Evolutionary conservation across 352 stramenopile species (phyloP).

Genomic region (Phytophthora ramorum): DNA sequence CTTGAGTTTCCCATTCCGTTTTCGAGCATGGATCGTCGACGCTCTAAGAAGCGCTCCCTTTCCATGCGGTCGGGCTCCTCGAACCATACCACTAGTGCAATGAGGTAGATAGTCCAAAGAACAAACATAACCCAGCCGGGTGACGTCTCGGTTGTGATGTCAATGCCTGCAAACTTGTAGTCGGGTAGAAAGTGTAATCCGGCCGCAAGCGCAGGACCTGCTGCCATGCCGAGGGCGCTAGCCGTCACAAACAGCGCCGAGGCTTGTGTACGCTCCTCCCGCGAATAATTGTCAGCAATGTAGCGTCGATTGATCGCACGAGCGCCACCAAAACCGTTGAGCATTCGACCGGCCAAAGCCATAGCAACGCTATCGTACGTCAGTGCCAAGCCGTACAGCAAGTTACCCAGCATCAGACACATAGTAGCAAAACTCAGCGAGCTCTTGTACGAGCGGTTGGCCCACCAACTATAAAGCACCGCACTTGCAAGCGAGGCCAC

Average conservation of each 20-base stretch:
- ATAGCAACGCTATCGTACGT: slow-evolving; percentile 86
- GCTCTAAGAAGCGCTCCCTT: slow-evolving; percentile 54
- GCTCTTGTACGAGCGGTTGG: slow-evolving; percentile 89
- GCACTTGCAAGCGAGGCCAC: slow-evolving; percentile 94
- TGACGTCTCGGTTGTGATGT: slow-evolving; percentile 89
- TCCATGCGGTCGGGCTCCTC: slow-evolving; percentile 68
- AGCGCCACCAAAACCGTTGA: slow-evolving; percentile 94
- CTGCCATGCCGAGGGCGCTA: slow-evolving; percentile 92
- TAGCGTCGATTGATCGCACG: slow-evolving; percentile 93
- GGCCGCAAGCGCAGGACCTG: slow-evolving; percentile 84
- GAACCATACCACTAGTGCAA: slow-evolving; percentile 65
- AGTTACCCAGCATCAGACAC: slow-evolving; percentile 87
- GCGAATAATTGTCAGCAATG: slow-evolving; percentile 88
- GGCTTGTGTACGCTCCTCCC: slow-evolving; percentile 91
- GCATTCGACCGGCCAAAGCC: slow-evolving; percentile 90
- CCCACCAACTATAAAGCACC: slow-evolving; percentile 95
- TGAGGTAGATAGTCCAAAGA: slow-evolving; percentile 71
- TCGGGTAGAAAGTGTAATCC: slow-evolving; percentile 77
- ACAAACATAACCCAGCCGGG: slow-evolving; percentile 92
- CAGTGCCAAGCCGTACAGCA: slow-evolving; percentile 87
- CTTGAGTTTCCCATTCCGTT: slow-evolving; percentile 40
- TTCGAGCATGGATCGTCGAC: slow-evolving; percentile 56
- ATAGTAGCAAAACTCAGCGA: slow-evolving; percentile 87
- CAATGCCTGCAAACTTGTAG: slow-evolving; percentile 61
- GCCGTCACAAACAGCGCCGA: slow-evolving; percentile 94